Evolutionary conservation across 2,329 filamentous ascomycete species (phyloP).

Genomic region (Monascus ruber): DNA sequence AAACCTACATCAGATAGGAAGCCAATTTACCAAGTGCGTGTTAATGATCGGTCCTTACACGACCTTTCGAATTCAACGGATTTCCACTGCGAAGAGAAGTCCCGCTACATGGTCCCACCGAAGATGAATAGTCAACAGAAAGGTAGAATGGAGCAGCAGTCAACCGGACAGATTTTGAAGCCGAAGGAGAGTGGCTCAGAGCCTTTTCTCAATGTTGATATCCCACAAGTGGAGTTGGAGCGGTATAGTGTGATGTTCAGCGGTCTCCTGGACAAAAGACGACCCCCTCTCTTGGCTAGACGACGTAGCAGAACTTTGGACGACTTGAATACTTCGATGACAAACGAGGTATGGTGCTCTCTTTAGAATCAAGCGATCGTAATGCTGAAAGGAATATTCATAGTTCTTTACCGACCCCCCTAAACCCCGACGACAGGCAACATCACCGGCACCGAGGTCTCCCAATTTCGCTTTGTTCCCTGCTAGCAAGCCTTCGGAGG

Average conservation of each 20-base stretch:
- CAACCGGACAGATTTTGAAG: constrained; percentile 1
- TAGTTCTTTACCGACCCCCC: constrained; percentile 6
- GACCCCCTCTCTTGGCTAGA: constrained; percentile 22
- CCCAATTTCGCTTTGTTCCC: constrained; percentile 31
- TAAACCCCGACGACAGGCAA: constrained; percentile 22
- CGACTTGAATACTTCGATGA: constrained; percentile 44
- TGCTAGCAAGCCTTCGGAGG: constrained; percentile 17
- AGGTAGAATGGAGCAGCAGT: background rate
- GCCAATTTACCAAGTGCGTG: constrained; percentile 19
- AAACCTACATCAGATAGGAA: constrained; percentile 7
- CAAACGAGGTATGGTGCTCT: constrained; percentile 20
- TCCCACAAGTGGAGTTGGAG: constrained; percentile 71
- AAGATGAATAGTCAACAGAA: background rate
- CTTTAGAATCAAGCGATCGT: background rate
- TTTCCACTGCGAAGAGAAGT: background rate
- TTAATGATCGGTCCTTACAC: background rate
- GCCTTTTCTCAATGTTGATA: constrained; percentile 59
- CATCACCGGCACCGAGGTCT: constrained; percentile 25
- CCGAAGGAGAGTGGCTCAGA: constrained; percentile 4
- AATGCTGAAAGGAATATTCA: constrained; percentile 1
- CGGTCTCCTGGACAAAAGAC: constrained; percentile 48
- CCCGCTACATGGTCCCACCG: background rate
- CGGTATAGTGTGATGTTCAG: constrained; percentile 93
- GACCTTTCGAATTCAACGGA: background rate
- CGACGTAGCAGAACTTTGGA: constrained; percentile 25